phyloP scores from a whole-genome alignment of 139 green algal species.

The Closterium sp. region DNA sequence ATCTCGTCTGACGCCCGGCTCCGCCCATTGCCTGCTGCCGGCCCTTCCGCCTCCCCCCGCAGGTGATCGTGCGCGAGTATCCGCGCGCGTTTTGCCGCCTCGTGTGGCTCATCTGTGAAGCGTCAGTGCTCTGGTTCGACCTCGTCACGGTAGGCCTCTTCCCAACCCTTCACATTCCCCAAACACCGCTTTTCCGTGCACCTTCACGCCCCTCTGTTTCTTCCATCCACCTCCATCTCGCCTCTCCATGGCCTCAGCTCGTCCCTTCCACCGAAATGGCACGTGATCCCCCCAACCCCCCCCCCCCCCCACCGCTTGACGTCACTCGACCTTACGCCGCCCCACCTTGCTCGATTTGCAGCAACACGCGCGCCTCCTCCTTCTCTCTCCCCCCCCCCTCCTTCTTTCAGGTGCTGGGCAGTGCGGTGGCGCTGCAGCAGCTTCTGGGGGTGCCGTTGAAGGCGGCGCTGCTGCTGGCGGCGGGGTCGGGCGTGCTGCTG shows the following conservation, averaged over 20 bases:
- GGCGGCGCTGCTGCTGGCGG: not conserved
- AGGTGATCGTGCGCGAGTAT: not conserved
- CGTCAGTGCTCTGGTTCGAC: not conserved
- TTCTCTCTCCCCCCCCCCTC: not conserved
- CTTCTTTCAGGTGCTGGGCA: not conserved
- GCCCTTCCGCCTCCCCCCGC: not conserved
- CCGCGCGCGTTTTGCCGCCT: not conserved
- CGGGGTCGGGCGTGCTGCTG: not conserved
- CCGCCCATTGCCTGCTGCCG: not conserved
- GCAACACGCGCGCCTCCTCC: not conserved
- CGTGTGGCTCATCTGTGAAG: not conserved
- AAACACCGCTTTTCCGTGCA: no score
- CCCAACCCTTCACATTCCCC: no score
- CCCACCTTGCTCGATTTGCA: not conserved
- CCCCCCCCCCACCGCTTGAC: not conserved
- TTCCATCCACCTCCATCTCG: no score
- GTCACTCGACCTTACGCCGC: not conserved
- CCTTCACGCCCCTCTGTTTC: no score
- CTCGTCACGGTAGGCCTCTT: not conserved
- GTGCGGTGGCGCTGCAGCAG: not conserved
- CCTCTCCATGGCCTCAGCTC: no score
- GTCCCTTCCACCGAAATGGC: no score
- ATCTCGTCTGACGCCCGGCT: not conserved
- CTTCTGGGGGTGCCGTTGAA: not conserved
- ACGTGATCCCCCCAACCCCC: not conserved